phyloP scores from a whole-genome alignment of 257 asterid species.

The Misopates orontium region DNA sequence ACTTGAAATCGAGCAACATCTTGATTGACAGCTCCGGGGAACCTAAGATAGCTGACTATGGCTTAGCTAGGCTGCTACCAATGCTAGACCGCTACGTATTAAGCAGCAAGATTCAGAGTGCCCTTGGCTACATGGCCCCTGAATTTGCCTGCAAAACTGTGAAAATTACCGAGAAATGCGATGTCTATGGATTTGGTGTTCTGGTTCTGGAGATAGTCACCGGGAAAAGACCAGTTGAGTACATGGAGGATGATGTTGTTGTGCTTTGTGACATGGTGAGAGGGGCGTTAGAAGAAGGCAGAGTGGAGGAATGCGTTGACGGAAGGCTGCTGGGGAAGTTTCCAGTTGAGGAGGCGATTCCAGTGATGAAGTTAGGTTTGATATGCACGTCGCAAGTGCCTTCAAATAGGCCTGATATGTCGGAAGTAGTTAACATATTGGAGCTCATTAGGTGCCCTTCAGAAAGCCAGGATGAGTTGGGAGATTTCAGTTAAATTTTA shows the following conservation, averaged over 20 bases:
- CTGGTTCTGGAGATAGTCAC: constrained; percentile 71
- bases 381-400: constrained; percentile 93
- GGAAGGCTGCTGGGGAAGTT: constrained; percentile 67
- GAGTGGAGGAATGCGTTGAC: constrained; percentile 74
- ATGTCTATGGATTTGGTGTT: constrained; percentile 83
- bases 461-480: constrained; percentile 62
- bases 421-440: constrained; percentile 78
- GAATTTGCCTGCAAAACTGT: constrained; percentile 86
- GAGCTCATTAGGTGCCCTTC: constrained; percentile 78
- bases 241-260: constrained; percentile 91
- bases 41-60: constrained; percentile 81
- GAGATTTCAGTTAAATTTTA: constrained; percentile 32
- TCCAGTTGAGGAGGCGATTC: constrained; percentile 81
- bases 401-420: constrained; percentile 86
- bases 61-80: constrained; percentile 74
- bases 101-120: constrained; percentile 91
- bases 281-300: constrained; percentile 78
- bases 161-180: constrained; percentile 87
- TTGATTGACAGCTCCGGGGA: constrained; percentile 62
- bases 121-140: constrained; percentile 94
- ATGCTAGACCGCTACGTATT: constrained; percentile 73
- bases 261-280: constrained; percentile 89
- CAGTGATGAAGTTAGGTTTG: constrained; percentile 76
- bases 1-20: constrained; percentile 78
- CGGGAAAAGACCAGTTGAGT: constrained; percentile 87